Evolutionary conservation across 148 eudicot species (phyloP), one percentile per base, ranked within the genome.

Genomic region (Selenicereus undatus): DNA sequence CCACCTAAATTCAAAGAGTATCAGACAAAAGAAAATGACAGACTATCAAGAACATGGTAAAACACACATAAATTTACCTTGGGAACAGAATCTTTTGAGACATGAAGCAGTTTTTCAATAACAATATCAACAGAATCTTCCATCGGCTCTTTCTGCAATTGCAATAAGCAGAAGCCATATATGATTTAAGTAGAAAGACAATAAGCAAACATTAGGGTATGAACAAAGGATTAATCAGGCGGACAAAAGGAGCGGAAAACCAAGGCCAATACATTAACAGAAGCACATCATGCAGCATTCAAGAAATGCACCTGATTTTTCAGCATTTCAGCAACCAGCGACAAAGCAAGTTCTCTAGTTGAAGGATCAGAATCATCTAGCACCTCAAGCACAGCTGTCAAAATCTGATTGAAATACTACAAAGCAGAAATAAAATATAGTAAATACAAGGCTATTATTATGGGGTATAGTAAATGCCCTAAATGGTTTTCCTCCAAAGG

Each of bases 121-220:
- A 96, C 92, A 88, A 96, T 89, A 85, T 96, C 99, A 43, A 94
- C 81, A 79, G 99, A 92, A 71, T 96, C 99, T 84, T 94, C 99
- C 91, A 96, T 92, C 60, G 88, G 77, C 75, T 86, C 90, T 86
- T 88, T 96, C 99, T 96, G 94, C 76, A 84, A 77, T 22, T 27
- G 80, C 74, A 84, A 56, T 52, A 39, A 65, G 74, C 62, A 48
- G 32, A 27, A 11, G 35, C 32, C 11, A 27, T 10, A 66, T 66
- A 66, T 66, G 71, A 11, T 66, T 66, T 66, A 20, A 39, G 70
- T 30, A 62, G 54, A 35, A 74, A 27, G 52, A 81, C 24, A 76
- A 26, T 35, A 39, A 64, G 50, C n/a, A 45, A 22, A 73, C 32
- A 32, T 32, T 32, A 32, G 32, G 32, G 32, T 32, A n/a, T 0